Conservation (phyloP, 1,284 basidiomycete species). For the Leccinum solheimii region DNA sequence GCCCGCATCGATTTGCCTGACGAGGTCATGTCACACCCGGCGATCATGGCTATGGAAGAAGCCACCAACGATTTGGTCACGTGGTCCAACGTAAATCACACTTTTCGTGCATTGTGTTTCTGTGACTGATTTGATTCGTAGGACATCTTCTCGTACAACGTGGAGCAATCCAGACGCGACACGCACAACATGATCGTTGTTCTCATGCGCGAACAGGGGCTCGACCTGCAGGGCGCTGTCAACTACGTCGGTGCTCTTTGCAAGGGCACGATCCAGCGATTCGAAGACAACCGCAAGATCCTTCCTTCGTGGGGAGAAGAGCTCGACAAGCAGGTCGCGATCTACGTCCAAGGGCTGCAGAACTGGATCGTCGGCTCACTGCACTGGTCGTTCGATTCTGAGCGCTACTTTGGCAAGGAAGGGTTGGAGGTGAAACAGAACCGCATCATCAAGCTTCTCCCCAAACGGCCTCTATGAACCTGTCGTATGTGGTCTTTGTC, state of each 20-base stretch:
- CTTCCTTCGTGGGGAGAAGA: slow-evolving; percentile 56
- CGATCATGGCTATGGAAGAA: slow-evolving; percentile 52
- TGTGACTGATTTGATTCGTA: slow-evolving; percentile 25
- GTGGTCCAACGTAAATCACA: slow-evolving; percentile 54
- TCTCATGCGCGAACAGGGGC: slow-evolving; percentile 52
- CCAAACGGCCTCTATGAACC: slow-evolving; percentile 27
- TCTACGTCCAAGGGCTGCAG: slow-evolving; percentile 52
- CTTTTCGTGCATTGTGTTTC: neutral
- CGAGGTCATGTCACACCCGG: slow-evolving; percentile 50
- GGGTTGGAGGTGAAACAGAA: slow-evolving; percentile 49
- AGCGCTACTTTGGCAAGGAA: slow-evolving; percentile 53
- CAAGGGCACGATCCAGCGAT: slow-evolving; percentile 46
- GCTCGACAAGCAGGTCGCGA: slow-evolving; percentile 48
- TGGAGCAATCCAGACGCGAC: slow-evolving; percentile 57
- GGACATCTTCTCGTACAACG: slow-evolving; percentile 66
- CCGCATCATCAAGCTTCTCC: slow-evolving; percentile 47
- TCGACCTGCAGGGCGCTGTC: slow-evolving; percentile 51
- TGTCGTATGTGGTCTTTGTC: neutral
- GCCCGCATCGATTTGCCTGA: slow-evolving; percentile 57
- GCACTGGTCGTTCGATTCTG: slow-evolving; percentile 60
- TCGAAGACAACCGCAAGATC: slow-evolving; percentile 42
- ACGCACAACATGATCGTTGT: slow-evolving; percentile 62
- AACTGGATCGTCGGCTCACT: slow-evolving; percentile 61
- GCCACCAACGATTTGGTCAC: slow-evolving; percentile 58
- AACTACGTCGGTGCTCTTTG: slow-evolving; percentile 56